Percentiles rank a stretch among this genome's conserved stretches.
Evolutionary conservation across 257 asterid species (phyloP).

Genomic region (Fraxinus pennsylvanica): DNA sequence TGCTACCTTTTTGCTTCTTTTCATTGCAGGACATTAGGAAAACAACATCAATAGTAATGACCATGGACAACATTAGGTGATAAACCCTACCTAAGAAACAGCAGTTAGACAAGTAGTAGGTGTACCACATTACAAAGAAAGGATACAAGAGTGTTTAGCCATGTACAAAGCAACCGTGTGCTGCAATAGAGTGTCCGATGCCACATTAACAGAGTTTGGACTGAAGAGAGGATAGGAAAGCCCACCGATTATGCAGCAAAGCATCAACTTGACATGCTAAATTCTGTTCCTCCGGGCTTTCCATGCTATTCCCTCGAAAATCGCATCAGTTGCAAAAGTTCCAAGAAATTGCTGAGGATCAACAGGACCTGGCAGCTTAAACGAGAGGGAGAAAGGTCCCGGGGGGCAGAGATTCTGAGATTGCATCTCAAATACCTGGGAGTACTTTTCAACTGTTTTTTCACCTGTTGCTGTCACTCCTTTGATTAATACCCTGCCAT

Average conservation of each 20-base stretch:
- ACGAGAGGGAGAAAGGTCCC: constrained; percentile 70
- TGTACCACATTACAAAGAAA: neutral
- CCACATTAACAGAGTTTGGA: neutral
- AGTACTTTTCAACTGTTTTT: constrained; percentile 41
- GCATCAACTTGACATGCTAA: neutral
- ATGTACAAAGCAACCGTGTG: neutral
- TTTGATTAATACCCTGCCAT: constrained; percentile 63
- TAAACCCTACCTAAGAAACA: neutral
- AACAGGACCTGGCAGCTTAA: constrained; percentile 86
- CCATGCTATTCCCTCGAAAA: constrained; percentile 71
- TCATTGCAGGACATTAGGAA: neutral
- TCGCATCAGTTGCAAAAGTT: constrained; percentile 72
- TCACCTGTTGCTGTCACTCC: constrained; percentile 75
- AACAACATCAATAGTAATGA: neutral
- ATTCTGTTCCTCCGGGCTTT: constrained; percentile 32
- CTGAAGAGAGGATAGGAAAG: neutral
- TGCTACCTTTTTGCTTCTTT: neutral
- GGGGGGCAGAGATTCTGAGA: constrained; percentile 78
- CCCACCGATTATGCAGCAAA: neutral
- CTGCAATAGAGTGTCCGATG: neutral
- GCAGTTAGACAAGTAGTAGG: neutral
- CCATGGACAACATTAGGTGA: neutral
- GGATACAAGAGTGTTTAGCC: neutral
- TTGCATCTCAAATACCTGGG: constrained; percentile 69
- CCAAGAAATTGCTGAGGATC: constrained; percentile 72